Conservation (phyloP, 1,139 yeast genomes). For the Suhomyces panamericanus region DNA sequence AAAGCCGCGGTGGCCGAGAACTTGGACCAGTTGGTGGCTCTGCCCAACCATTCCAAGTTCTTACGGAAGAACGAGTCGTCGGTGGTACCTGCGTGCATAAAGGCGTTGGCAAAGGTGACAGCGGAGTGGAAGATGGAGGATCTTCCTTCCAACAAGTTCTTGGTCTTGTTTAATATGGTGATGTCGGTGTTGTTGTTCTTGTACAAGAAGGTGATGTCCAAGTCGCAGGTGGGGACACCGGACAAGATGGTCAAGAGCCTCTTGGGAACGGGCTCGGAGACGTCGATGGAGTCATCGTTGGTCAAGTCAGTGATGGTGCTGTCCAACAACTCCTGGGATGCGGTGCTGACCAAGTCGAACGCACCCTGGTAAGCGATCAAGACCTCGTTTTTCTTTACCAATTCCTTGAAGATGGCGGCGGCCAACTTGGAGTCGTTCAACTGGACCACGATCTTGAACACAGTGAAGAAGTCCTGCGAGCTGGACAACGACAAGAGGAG, state of each 20-base stretch:
- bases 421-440: conserved; percentile 77
- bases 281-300: conserved; percentile 40
- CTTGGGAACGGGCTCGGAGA: conserved; percentile 35
- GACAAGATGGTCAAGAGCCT: conserved; percentile 66
- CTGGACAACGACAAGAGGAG: conserved; percentile 56
- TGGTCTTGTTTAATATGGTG: conserved; percentile 77
- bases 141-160: conserved; percentile 83
- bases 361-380: conserved; percentile 90
- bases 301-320: conserved; percentile 52
- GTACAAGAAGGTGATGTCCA: conserved; percentile 82
- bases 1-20: conserved; percentile 97
- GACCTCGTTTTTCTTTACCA: conserved; percentile 42
- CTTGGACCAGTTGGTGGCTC: conserved; percentile 97
- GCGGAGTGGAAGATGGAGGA: conserved; percentile 95
- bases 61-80: conserved; percentile 90
- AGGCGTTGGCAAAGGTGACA: conserved; percentile 91
- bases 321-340: conserved; percentile 86
- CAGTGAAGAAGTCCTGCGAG: conserved; percentile 76
- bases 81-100: conserved; percentile 95
- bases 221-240: conserved; percentile 94
- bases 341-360: conserved; percentile 87
- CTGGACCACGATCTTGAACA: conserved; percentile 85
- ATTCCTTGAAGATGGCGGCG: conserved; percentile 60
- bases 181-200: conserved; percentile 88
- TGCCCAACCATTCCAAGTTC: conserved; percentile 93